Evolutionary conservation across 2,329 filamentous ascomycete genomes (phyloP).

Genomic region (Sporothrix dimorphospora): DNA sequence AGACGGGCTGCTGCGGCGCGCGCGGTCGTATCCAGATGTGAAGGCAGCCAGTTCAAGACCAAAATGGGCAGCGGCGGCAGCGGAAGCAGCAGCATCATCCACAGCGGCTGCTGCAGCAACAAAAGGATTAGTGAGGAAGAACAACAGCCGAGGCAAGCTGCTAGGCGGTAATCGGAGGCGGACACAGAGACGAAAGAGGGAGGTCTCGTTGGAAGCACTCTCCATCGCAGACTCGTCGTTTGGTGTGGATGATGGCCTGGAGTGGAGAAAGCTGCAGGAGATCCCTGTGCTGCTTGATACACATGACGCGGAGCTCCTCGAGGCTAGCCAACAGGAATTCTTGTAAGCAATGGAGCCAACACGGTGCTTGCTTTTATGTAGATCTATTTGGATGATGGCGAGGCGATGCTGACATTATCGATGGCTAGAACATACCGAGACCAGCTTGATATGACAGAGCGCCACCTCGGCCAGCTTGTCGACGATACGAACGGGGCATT

Average conservation of each 20-base stretch:
- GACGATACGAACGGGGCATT: conserved; percentile 76
- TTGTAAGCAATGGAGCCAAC: conserved; percentile 56
- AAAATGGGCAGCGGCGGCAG: conserved; percentile 49
- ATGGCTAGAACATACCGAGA: conserved; percentile 62
- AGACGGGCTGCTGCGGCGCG: conserved; percentile 65
- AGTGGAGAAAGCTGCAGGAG: conserved; percentile 34
- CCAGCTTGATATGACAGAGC: conserved; percentile 75
- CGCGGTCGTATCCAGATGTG: conserved; percentile 79
- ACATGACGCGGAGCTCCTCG: conserved; percentile 69
- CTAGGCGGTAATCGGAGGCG: background rate
- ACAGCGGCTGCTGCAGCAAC: background rate
- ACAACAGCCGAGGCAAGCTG: background rate
- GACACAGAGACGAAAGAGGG: conserved; percentile 40
- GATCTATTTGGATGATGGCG: background rate
- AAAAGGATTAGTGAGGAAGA: background rate
- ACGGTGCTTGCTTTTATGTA: background rate
- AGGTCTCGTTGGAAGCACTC: conserved; percentile 56
- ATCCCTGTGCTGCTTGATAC: conserved; percentile 52
- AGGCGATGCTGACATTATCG: background rate
- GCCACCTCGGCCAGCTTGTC: conserved; percentile 79
- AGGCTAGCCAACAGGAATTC: conserved; percentile 85
- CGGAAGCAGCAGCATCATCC: background rate
- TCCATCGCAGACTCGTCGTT: conserved; percentile 42
- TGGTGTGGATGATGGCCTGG: conserved; percentile 19
- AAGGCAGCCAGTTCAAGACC: conserved; percentile 63